Evolutionary conservation across 2,329 filamentous ascomycete species (phyloP), one percentile per base, ranked within the genome.

Genomic region (Zymoseptoria ardabiliae): DNA sequence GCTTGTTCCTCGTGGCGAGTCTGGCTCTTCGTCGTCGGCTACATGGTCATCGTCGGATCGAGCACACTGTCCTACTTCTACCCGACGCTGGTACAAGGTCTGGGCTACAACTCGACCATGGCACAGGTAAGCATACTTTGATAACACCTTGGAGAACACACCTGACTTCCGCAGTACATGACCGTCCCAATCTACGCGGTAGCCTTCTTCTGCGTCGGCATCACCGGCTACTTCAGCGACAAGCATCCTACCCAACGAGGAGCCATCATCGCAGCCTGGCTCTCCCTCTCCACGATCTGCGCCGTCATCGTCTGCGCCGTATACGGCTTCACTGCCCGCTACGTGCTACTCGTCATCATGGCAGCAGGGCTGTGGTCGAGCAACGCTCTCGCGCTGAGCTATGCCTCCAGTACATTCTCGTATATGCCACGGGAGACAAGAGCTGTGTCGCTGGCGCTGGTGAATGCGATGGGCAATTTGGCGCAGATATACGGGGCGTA

Each of bases 341-440:
- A 85, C 62, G 79, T 75, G 0, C 72, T 84, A 1, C 75, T 85
- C 0, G 79, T 83, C 1, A 72, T 84, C 58, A 82, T 83, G 79
- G 80, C 81, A 0, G 77, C 79, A 1, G 82, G 80, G 0, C 72
- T 84, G 0, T 83, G 80, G 81, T 73, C 78, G 0, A 77, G 78
- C 1, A 83, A 84, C 64, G 80, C 77, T 0, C 73, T 80, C 2
- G 74, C 77, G 0, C 72, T 85, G 19, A 76, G 79, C 0, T 84
- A 79, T 58, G 79, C 79, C 0, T 79, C 79, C 3, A 78, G 79
- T 0, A 80, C 79, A 0, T 83, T 84, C 65, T 76, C 75, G 1
- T 68, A 72, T 19, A 78, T 83, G 75, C 68, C 68, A 4, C 68
- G 65, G 17, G 68, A 66, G 13, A 70, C 68, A 52, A 62, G 68